Evolutionary conservation across 495 filamentous ascomycete species (phyloP).

Genomic region (Penicillium canariense): DNA sequence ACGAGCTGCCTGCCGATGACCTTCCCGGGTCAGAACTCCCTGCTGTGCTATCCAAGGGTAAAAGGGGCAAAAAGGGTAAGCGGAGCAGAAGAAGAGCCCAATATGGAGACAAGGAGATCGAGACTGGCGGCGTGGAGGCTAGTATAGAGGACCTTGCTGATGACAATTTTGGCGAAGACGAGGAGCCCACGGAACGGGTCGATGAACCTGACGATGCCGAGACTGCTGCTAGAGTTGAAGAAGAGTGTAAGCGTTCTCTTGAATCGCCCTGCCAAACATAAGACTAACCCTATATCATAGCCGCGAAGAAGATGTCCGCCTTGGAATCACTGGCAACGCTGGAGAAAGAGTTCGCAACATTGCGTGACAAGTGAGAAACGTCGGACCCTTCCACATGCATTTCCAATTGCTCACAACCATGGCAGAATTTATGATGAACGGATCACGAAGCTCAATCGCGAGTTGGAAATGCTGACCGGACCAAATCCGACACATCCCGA

Average conservation of each 20-base stretch:
- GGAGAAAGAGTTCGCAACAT: slow-evolving; percentile 78
- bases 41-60: slow-evolving; percentile 28
- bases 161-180: slow-evolving; percentile 45
- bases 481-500: slow-evolving; percentile 84
- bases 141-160: slow-evolving; percentile 31
- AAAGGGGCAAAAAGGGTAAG: slow-evolving; percentile 46
- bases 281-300: slow-evolving; percentile 45
- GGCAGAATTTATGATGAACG: slow-evolving; percentile 81
- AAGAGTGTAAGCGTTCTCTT: slow-evolving; percentile 66
- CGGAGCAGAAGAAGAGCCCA: slow-evolving; percentile 41
- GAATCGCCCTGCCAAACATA: background rate
- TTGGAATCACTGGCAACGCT: slow-evolving; percentile 75
- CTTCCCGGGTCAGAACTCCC: slow-evolving; percentile 37
- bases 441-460: slow-evolving; percentile 72
- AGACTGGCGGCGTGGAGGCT: slow-evolving; percentile 26
- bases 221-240: slow-evolving; percentile 43
- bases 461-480: slow-evolving; percentile 76
- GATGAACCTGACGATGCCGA: slow-evolving; percentile 45
- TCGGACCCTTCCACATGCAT: background rate
- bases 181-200: slow-evolving; percentile 40
- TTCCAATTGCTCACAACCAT: slow-evolving; percentile 15
- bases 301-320: slow-evolving; percentile 73
- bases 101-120: slow-evolving; percentile 40
- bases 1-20: slow-evolving; percentile 40
- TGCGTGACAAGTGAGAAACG: slow-evolving; percentile 74